These are phyloP conservation scores for Epichloe gansuensis DNA, from an alignment of 2,329 filamentous ascomycete genomes.

Conservation along the genomic window DNA sequence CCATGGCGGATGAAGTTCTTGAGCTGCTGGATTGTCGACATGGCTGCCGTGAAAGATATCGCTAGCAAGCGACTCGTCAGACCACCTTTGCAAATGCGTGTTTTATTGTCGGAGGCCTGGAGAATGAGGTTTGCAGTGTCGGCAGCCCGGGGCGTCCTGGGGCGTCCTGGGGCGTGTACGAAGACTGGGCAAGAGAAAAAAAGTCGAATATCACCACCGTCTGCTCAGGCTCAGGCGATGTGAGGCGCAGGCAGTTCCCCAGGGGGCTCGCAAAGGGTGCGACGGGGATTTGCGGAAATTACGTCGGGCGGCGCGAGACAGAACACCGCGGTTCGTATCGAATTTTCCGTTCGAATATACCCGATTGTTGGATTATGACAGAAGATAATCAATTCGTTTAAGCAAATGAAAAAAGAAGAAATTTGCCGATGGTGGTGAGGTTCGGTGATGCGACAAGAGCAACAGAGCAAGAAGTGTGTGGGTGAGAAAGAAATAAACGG, in stretches of 20 bases:
- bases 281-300: neutral
- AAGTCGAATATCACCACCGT: neutral
- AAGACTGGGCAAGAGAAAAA: neutral
- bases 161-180: neutral
- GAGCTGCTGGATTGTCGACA: slow-evolving; percentile 80
- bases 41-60: slow-evolving; percentile 18
- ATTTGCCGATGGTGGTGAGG: neutral
- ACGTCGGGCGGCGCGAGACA: neutral
- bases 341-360: neutral
- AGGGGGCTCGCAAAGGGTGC: neutral
- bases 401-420: neutral
- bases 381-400: neutral
- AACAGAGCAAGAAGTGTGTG: neutral
- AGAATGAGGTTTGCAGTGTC: neutral
- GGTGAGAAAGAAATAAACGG: neutral
- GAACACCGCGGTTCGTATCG: neutral
- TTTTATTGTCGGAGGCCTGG: neutral
- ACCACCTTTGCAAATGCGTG: neutral
- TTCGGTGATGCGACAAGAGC: neutral
- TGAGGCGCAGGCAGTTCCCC: neutral
- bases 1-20: slow-evolving; percentile 97
- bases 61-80: slow-evolving; percentile 10
- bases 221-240: neutral
- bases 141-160: neutral
- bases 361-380: neutral